Base-by-base conservation (phyloP, 495 filamentous ascomycete genomes). In the Lichina pygmaea region DNA sequence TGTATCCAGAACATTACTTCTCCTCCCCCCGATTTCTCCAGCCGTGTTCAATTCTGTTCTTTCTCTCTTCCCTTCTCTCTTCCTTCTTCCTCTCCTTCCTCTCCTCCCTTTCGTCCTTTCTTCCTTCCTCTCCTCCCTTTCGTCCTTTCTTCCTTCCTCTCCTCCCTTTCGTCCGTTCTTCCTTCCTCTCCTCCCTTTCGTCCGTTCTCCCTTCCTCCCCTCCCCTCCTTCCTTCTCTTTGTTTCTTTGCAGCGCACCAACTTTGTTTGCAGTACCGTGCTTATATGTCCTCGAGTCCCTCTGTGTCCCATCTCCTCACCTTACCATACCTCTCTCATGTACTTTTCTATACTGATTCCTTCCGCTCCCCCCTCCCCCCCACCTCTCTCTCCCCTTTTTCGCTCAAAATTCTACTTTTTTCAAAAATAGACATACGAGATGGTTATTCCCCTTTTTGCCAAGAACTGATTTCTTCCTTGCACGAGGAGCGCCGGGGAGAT, bases 1-100 rank as follows among this genome's bases (percentile, higher is more conserved):
- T n/a, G n/a, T n/a, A n/a, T n/a, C n/a, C n/a, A n/a, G n/a, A n/a
- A n/a, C n/a, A 34, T 39, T 48, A 36, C 34, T 44, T 43, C 45
- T n/a, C 34, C 34, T n/a, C n/a, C 34, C n/a, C n/a, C 31, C 6
- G 2, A 30, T 10, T 12, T 24, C 49, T 36, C 33, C n/a, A 41
- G 36, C 45, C 44, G 34, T 47, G 47, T 17, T 17, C 32, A 41
- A 43, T 52, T 37, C 38, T 48, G 41, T 45, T 44, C 47, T 32
- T 33, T 48, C 42, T 2, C 4, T 50, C 52, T 46, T 51, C 53
- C 46, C 48, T 53, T 50, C 37, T 39, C 56, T 60, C 58, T 60
- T 54, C 60, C 58, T 12, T 24, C 16, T n/a, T 7, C 13, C 7
- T 48, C 41, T 15, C 24, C 15, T 16, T 31, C 41, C 15, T 10